phyloP scores from a whole-genome alignment of 805 yeast genomes.

The Lachancea cidri region DNA sequence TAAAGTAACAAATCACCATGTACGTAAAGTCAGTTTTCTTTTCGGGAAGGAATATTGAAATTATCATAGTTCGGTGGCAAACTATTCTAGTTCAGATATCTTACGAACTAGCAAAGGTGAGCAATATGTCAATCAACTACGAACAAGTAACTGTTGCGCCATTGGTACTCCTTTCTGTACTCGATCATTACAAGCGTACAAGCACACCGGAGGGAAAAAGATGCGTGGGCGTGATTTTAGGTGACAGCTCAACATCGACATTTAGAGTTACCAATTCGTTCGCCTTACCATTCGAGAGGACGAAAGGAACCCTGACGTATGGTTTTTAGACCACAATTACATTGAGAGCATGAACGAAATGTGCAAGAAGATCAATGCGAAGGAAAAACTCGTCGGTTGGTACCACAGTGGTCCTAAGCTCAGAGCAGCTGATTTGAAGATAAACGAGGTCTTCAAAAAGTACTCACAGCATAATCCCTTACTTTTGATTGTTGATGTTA shows the following conservation, averaged over 20 bases:
- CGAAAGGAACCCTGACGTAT: constrained; percentile 81
- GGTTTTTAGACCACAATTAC: constrained; percentile 96
- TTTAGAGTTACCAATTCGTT: constrained; percentile 85
- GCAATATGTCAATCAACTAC: constrained; percentile 16
- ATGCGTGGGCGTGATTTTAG: constrained; percentile 91
- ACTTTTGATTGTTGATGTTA: constrained; percentile 85
- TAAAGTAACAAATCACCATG: too few relatives aligned
- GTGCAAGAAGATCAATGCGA: constrained; percentile 97
- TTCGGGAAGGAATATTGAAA: too few relatives aligned
- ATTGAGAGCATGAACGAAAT: constrained; percentile 95
- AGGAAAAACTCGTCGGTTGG: constrained; percentile 97
- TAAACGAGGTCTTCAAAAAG: constrained; percentile 82
- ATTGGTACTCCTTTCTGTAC: constrained; percentile 84
- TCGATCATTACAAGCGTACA: constrained; percentile 90
- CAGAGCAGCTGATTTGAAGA: constrained; percentile 79
- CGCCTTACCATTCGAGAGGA: constrained; percentile 99
- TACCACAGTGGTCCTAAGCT: constrained; percentile 97
- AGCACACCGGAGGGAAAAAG: constrained; percentile 71
- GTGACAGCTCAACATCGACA: constrained; percentile 53
- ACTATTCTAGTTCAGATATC: not conserved
- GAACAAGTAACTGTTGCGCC: constrained; percentile 91
- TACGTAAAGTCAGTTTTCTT: too few relatives aligned
- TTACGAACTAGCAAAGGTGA: not conserved
- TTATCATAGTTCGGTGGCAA: not conserved
- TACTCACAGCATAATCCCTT: constrained; percentile 72